These are phyloP conservation scores for Geum urbanum DNA, from an alignment of 306 rosid species.

Conservation along the genomic window DNA sequence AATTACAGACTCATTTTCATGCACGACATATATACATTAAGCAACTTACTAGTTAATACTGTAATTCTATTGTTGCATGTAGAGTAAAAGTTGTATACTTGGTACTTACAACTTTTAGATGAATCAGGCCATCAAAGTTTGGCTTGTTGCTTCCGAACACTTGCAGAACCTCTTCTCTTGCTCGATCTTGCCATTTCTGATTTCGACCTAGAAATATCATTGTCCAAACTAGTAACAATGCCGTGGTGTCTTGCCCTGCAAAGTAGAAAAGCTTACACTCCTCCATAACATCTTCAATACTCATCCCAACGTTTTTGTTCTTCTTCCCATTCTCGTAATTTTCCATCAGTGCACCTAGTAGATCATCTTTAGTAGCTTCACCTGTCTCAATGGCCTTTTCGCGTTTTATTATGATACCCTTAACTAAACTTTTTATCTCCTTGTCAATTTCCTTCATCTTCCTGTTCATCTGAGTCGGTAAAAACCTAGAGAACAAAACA, in stretches of 20 bases:
- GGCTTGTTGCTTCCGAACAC: too few relatives aligned
- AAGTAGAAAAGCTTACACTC: slow-evolving; percentile 49
- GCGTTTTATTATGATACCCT: not conserved
- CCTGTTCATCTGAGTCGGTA: not conserved
- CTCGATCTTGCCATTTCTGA: too few relatives aligned
- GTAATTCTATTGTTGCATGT: too few relatives aligned
- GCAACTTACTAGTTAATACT: slow-evolving; percentile 28
- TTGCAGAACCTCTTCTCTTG: too few relatives aligned
- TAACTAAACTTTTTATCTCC: not conserved
- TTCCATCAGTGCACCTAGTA: not conserved
- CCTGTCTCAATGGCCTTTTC: slow-evolving; percentile 4
- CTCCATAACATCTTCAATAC: slow-evolving; percentile 29
- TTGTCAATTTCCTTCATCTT: not conserved
- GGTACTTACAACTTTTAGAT: too few relatives aligned
- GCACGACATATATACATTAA: not conserved
- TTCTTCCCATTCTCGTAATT: slow-evolving; percentile 27
- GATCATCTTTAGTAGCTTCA: not conserved
- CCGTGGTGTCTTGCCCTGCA: slow-evolving; percentile 44
- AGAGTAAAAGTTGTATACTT: too few relatives aligned
- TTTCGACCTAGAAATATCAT: too few relatives aligned
- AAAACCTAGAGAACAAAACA: not conserved
- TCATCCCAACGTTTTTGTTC: slow-evolving; percentile 35
- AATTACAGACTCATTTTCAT: not conserved
- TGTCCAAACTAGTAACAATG: slow-evolving; percentile 34
- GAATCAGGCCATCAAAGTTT: slow-evolving; percentile 12